Conservation (phyloP, 1,139 yeast species). For the Kurtzmaniella quercitrusa region DNA sequence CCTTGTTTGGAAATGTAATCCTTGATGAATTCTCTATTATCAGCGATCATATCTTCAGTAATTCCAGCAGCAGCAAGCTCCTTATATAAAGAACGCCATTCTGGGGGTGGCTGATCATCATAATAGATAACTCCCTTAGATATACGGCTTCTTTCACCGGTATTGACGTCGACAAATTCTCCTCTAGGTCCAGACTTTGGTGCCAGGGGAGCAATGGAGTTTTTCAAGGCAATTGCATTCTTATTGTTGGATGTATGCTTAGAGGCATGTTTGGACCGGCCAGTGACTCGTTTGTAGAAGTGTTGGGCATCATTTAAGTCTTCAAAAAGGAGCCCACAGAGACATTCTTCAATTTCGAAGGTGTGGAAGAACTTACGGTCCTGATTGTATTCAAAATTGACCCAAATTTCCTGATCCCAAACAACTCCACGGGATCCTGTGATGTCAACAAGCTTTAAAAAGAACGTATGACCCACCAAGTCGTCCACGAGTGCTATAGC, state of each 20-base stretch:
- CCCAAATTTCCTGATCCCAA: slow-evolving; percentile 95
- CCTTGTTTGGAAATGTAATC: slow-evolving; percentile 73
- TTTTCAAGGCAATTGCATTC: slow-evolving; percentile 77
- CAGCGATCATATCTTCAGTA: slow-evolving; percentile 86
- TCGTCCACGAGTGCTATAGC: slow-evolving; percentile 88
- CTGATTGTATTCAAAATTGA: slow-evolving; percentile 84
- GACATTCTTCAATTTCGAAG: slow-evolving; percentile 88
- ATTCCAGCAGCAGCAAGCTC: slow-evolving; percentile 79
- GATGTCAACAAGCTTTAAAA: slow-evolving; percentile 83
- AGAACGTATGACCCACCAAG: slow-evolving; percentile 89
- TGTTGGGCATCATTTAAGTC: slow-evolving; percentile 86
- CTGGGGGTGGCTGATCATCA: slow-evolving; percentile 79
- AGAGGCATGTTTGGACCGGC: slow-evolving; percentile 76
- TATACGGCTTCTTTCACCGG: slow-evolving; percentile 54
- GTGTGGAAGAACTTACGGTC: slow-evolving; percentile 94
- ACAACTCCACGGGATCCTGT: slow-evolving; percentile 77
- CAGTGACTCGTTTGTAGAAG: slow-evolving; percentile 71
- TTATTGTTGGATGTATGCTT: slow-evolving; percentile 82
- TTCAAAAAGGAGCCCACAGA: slow-evolving; percentile 84
- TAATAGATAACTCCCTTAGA: slow-evolving; percentile 63
- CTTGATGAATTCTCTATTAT: slow-evolving; percentile 76
- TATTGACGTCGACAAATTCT: slow-evolving; percentile 41
- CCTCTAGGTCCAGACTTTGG: slow-evolving; percentile 75
- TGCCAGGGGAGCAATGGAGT: slow-evolving; percentile 29
- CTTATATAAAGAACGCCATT: slow-evolving; percentile 73